These are phyloP conservation scores for Lasiosphaeriaceae sp. DNA, from an alignment of 495 filamentous ascomycete genomes.

Conservation along the genomic window DNA sequence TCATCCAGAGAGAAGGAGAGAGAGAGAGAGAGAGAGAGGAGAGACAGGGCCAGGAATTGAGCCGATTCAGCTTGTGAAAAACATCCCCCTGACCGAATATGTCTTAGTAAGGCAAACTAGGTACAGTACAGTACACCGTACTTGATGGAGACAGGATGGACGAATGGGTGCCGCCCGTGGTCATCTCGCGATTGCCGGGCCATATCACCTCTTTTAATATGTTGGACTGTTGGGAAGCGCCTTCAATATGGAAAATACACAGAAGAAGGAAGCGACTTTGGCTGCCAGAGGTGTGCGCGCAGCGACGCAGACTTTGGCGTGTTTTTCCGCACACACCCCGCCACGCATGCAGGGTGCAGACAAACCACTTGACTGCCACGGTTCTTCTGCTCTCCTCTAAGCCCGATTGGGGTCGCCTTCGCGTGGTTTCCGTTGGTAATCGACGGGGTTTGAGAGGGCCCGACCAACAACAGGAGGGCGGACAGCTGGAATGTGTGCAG, in stretches of 20 bases:
- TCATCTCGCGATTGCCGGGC: conserved; percentile 29
- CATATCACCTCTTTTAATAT: conserved; percentile 28
- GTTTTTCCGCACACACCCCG: conserved; percentile 9
- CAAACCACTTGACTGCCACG: not conserved
- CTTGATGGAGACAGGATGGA: not conserved
- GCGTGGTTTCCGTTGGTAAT: conserved; percentile 34
- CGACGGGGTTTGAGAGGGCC: not conserved
- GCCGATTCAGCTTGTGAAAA: conserved; percentile 22
- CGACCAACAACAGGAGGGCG: not conserved
- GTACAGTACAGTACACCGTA: not conserved
- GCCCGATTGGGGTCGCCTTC: conserved; percentile 7
- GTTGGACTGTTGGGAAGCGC: conserved; percentile 26
- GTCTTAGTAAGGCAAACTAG: not conserved
- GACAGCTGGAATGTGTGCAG: too few relatives aligned
- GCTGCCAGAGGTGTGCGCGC: conserved; percentile 19
- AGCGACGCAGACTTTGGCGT: conserved; percentile 4
- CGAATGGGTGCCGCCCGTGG: conserved; percentile 1
- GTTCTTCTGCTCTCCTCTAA: not conserved
- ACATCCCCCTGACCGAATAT: not conserved
- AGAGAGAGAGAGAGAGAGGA: too few relatives aligned
- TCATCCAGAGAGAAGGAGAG: not conserved
- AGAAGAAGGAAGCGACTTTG: conserved; percentile 12
- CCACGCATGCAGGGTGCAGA: not conserved
- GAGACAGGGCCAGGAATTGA: conserved; percentile 21
- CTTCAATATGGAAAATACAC: conserved; percentile 34